Percentiles rank a stretch among this genome's conserved stretches.
Conservation (phyloP, 257 asterid genomes). For the Solanum pinnatisectum region DNA sequence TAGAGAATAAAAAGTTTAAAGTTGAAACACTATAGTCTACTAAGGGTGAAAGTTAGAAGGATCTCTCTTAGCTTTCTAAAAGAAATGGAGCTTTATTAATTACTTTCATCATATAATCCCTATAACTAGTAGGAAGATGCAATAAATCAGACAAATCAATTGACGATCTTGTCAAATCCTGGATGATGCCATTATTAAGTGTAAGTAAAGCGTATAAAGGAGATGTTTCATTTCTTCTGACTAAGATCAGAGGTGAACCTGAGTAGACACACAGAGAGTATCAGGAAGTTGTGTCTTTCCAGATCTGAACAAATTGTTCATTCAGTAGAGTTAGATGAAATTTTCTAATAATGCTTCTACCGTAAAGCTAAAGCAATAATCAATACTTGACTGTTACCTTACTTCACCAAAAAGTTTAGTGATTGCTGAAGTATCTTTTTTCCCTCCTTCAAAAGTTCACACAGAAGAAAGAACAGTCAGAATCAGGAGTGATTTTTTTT, state of each 20-base stretch:
- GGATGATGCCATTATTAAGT: not conserved
- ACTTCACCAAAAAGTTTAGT: constrained; percentile 97
- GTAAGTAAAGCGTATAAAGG: not conserved
- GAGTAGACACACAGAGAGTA: constrained; percentile 90
- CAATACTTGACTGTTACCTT: constrained; percentile 34
- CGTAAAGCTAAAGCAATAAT: not conserved
- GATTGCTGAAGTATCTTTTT: constrained; percentile 58
- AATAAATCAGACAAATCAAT: constrained; percentile 3
- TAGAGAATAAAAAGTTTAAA: not conserved
- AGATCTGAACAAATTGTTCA: constrained; percentile 46
- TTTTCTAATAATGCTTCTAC: not conserved
- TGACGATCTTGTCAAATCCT: not conserved
- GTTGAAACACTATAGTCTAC: not conserved
- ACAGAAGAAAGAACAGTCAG: not conserved
- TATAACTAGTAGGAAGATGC: constrained; percentile 66
- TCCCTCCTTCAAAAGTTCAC: constrained; percentile 48
- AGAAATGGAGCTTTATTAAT: not conserved
- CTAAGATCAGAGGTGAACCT: constrained; percentile 32
- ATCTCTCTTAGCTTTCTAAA: not conserved
- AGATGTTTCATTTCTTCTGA: not conserved
- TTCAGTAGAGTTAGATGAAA: constrained; percentile 2
- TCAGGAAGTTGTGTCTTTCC: constrained; percentile 99
- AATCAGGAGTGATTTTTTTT: not conserved
- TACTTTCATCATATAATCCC: not conserved
- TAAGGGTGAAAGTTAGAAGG: not conserved